These are phyloP conservation scores for Lonicera japonica DNA, from an alignment of 129 eudicot genomes.

Conservation along the genomic window DNA sequence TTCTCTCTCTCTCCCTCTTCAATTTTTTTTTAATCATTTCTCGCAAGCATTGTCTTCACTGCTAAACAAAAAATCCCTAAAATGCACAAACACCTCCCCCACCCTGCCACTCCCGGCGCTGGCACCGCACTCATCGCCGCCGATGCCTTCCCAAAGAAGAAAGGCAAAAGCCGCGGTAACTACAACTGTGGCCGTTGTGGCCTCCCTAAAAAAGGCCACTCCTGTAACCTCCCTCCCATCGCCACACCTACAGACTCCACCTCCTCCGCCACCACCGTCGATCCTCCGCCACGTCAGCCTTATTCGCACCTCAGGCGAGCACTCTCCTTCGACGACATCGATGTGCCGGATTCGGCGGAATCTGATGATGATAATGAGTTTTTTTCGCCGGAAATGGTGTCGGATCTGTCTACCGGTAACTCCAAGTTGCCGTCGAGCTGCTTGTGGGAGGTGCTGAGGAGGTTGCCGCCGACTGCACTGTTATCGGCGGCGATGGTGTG, in stretches of 20 bases:
- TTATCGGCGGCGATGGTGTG: conserved; percentile 78
- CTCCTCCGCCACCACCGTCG: conserved; percentile 7
- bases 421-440: conserved; percentile 33
- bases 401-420: conserved; percentile 37
- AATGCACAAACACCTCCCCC: conserved; percentile 62
- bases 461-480: conserved; percentile 75
- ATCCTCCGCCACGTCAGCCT: conserved; percentile 22
- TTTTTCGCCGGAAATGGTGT: conserved; percentile 25
- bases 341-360: conserved; percentile 19
- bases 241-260: conserved; percentile 26
- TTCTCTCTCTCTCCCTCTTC: conserved; percentile 3
- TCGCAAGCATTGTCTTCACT: background rate
- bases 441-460: conserved; percentile 72
- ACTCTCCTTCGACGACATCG: conserved; percentile 60
- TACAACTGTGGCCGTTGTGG: conserved; percentile 98
- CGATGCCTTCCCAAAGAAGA: conserved; percentile 36
- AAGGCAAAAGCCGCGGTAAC: conserved; percentile 73
- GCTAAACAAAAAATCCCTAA: background rate
- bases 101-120: conserved; percentile 45
- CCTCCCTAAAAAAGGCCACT: conserved; percentile 73
- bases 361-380: conserved; percentile 18
- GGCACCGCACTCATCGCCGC: conserved; percentile 40
- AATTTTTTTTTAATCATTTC: no score
- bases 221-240: conserved; percentile 35
- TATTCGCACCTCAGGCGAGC: conserved; percentile 51